A percentile compares a stretch with the other conserved stretches of the same genome.
phyloP scores from a whole-genome alignment of 1,284 basidiomycete genomes.

The Lentinula novae-zelandiae region DNA sequence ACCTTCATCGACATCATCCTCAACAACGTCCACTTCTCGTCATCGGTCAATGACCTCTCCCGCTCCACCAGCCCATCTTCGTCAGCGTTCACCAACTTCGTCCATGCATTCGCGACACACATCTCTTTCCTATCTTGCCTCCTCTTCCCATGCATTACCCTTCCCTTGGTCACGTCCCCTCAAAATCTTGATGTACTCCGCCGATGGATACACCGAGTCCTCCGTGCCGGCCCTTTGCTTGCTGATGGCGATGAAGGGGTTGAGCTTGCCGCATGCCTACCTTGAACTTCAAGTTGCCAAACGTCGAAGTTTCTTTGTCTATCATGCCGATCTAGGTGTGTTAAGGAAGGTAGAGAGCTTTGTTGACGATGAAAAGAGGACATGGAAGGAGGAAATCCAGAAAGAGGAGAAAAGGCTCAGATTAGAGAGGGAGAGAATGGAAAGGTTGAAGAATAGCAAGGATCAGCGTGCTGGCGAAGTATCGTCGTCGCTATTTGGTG shows the following conservation, averaged over 20 bases:
- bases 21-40: constrained; percentile 9
- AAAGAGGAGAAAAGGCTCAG: constrained; percentile 18
- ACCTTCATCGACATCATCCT: constrained; percentile 5
- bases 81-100: constrained; percentile 2
- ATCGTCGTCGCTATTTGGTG: constrained; percentile 9
- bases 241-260: constrained; percentile 76
- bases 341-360: constrained; percentile 68
- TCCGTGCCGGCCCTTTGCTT: constrained; percentile 85
- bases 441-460: constrained; percentile 9
- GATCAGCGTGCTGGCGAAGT: background rate
- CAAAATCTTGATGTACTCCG: constrained; percentile 70
- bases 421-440: constrained; percentile 20
- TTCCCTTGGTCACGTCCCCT: constrained; percentile 46
- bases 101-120: background rate
- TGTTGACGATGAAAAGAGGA: constrained; percentile 27
- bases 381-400: constrained; percentile 21
- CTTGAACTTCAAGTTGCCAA: constrained; percentile 76
- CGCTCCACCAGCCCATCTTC: constrained; percentile 14
- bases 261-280: constrained; percentile 86
- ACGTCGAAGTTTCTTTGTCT: constrained; percentile 87
- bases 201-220: constrained; percentile 90
- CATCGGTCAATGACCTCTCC: constrained; percentile 15
- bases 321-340: constrained; percentile 77
- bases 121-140: constrained; percentile 17
- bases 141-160: constrained; percentile 19